Conservation (phyloP, 164 flowering plant genomes). For the Platanus orientalis region DNA sequence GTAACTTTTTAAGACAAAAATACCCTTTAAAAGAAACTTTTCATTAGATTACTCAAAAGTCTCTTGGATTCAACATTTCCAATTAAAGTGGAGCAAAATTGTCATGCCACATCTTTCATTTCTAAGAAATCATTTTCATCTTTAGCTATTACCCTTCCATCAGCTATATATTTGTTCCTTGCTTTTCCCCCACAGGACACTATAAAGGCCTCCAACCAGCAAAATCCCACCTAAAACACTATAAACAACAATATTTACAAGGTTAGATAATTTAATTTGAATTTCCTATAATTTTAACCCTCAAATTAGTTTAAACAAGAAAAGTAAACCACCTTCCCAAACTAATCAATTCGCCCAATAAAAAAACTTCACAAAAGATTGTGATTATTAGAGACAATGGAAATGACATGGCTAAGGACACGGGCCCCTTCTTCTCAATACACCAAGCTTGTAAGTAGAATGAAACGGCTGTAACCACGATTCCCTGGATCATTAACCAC, state of each 20-base stretch:
- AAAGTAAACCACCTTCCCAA: slow-evolving; percentile 86
- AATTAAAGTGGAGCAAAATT: too few species aligned
- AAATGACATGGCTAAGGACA: slow-evolving; percentile 59
- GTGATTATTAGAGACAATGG: slow-evolving; percentile 58
- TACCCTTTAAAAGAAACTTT: too few species aligned
- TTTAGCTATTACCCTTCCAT: background rate
- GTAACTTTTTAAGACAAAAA: too few species aligned
- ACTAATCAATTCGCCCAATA: slow-evolving; percentile 47
- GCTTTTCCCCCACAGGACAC: too few species aligned
- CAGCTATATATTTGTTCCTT: slow-evolving; percentile 1
- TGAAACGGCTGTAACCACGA: slow-evolving; percentile 60
- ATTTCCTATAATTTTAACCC: background rate
- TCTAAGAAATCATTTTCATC: background rate
- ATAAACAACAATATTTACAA: too few species aligned
- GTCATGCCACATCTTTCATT: background rate
- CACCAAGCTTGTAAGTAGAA: too few species aligned
- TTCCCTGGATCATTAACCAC: too few species aligned
- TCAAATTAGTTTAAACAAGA: too few species aligned
- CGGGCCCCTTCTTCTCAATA: slow-evolving; percentile 81
- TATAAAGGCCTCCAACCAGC: too few species aligned
- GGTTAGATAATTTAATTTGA: background rate
- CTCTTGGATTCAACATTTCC: too few species aligned
- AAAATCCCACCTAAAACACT: slow-evolving; percentile 19
- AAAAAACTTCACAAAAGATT: slow-evolving; percentile 34
- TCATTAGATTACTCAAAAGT: too few species aligned